These are phyloP conservation scores for Skeletonema marinoi DNA, from an alignment of 108 stramenopile species.

Conservation along the genomic window DNA sequence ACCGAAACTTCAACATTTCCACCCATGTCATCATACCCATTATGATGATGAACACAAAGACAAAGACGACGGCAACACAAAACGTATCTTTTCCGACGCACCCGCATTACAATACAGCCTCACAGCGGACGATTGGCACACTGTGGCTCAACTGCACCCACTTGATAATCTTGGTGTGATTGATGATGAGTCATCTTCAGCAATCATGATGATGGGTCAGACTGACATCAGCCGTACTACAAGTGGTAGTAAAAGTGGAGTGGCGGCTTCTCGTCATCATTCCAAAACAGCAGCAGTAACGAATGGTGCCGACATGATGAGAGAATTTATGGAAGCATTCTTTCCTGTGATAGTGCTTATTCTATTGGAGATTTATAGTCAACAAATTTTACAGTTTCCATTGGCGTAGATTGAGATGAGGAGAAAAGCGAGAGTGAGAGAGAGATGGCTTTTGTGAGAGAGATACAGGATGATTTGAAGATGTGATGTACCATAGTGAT, in stretches of 20 bases:
- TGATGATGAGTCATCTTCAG: not conserved
- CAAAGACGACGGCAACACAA: not conserved
- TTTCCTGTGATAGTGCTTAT: not conserved
- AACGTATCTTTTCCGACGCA: not conserved
- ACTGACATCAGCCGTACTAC: not conserved
- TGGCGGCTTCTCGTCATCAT: not conserved
- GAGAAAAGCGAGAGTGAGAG: not conserved
- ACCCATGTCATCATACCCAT: not conserved
- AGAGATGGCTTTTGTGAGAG: not conserved
- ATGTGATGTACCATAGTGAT: not conserved
- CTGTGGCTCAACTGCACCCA: not conserved
- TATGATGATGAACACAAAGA: not conserved
- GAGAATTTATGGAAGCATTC: not conserved
- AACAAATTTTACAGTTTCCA: not conserved
- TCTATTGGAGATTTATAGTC: conserved; percentile 1
- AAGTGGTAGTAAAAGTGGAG: not conserved
- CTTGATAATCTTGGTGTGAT: not conserved
- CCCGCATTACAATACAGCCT: not conserved
- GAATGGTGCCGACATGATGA: not conserved
- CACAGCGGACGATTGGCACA: not conserved
- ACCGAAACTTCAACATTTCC: not conserved
- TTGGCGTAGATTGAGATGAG: not conserved
- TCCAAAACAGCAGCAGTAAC: not conserved
- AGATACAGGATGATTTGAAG: not conserved
- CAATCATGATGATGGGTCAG: not conserved